Evolutionary conservation across 1,284 basidiomycete genomes (phyloP), one percentile per base, ranked within the genome.

Genomic region (Cryptococcus jaspeensis): DNA sequence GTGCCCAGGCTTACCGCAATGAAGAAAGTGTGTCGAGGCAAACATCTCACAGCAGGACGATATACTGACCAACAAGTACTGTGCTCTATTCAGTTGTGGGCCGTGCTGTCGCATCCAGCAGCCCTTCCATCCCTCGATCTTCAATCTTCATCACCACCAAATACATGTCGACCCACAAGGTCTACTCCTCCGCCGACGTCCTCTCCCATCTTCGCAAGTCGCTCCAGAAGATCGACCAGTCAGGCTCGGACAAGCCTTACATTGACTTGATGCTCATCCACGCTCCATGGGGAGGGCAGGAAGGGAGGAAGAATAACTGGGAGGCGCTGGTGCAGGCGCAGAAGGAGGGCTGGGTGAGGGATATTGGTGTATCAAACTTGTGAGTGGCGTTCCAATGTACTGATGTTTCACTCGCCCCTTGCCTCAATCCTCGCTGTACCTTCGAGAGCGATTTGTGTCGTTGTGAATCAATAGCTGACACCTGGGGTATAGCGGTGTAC

Each of bases 361-460:
- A 82, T 25, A 85, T 91, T 18, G 88, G 89, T 2, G 88, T 92
- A 12, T 87, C 85, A 5, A 92, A 92, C 74, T 91, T 84, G 86
- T 87, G 61, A 41, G 83, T 53, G n/a, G n/a, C n/a, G n/a, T n/a
- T 46, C 16, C 40, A 12, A 16, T 45, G 40, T 36, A 36, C 28
- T 16, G 38, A 11, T 20, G n/a, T 28, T n/a, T n/a, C n/a, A n/a
- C n/a, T n/a, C n/a, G n/a, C n/a, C n/a, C 32, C 36, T 39, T 22
- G 23, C 7, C 25, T 11, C 20, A 25, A 4, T 52, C 16, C 49
- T 15, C 18, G 16, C 8, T 22, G 7, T 15, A 18, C 12, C 25
- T 8, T 32, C 50, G 1, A 5, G 2, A 11, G 3, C n/a, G n/a
- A n/a, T n/a, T n/a, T n/a, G n/a, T n/a, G 38, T 12, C 38, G 38